Percentiles rank a stretch among this genome's conserved stretches.
These are phyloP conservation scores for Limnomonas spitsbergensis DNA, from an alignment of 139 green algal genomes.

Conservation along the genomic window DNA sequence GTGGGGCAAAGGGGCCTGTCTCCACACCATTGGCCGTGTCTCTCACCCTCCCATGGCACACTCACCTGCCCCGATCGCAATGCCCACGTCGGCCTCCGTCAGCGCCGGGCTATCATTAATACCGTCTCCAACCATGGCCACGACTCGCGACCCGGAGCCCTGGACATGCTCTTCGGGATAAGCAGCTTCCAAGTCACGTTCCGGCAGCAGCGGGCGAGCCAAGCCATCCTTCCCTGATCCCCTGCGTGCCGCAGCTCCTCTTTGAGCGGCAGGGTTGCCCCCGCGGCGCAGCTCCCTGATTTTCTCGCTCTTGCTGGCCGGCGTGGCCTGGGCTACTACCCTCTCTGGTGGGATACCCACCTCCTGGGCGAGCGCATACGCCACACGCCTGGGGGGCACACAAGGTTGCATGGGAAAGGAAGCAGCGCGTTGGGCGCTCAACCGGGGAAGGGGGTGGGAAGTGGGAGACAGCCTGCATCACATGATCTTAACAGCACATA, in stretches of 20 bases:
- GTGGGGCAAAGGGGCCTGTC: too few species aligned
- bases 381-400: constrained; percentile 33
- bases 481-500: too few species aligned
- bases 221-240: background rate
- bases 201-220: background rate
- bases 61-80: constrained; percentile 83
- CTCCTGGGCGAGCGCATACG: constrained; percentile 34
- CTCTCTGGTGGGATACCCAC: constrained; percentile 60
- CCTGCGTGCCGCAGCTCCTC: background rate
- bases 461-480: too few species aligned
- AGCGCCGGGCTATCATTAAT: constrained; percentile 96
- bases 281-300: background rate
- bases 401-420: background rate
- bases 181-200: too few species aligned
- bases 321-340: constrained; percentile 62
- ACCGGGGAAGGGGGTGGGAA: too few species aligned
- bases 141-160: constrained; percentile 41
- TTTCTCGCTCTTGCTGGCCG: constrained; percentile 52
- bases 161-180: background rate
- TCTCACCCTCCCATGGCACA: too few species aligned
- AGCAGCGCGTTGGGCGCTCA: too few species aligned
- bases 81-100: constrained; percentile 89
- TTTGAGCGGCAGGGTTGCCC: background rate
- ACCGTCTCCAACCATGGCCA: constrained; percentile 98
- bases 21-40: too few species aligned